phyloP scores from a whole-genome alignment of 208 protist species.

The Naegleria lovaniensis region DNA sequence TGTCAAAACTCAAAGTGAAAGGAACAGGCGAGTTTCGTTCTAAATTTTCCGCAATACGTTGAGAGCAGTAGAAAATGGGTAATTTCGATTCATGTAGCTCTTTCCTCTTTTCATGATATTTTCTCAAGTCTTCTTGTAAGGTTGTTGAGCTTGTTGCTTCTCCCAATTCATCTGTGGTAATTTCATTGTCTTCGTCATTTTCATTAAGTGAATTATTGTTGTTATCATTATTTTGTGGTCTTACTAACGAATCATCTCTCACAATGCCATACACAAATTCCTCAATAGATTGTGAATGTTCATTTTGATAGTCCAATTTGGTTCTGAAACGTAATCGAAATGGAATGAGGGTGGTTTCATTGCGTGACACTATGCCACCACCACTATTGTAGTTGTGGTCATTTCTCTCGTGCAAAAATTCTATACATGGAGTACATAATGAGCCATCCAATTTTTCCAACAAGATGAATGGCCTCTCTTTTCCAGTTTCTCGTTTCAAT shows the following conservation, averaged over 20 bases:
- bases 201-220: background rate
- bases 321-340: background rate
- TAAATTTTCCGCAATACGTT: background rate
- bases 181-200: background rate
- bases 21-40: too few species aligned
- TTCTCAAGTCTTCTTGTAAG: background rate
- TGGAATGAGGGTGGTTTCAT: background rate
- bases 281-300: background rate
- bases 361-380: background rate
- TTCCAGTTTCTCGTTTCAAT: background rate
- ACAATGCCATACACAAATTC: slow-evolving; percentile 1
- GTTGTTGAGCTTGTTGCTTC: too few species aligned
- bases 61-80: background rate
- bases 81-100: background rate
- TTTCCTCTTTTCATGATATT: background rate
- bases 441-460: slow-evolving; percentile 10
- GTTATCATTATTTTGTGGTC: background rate
- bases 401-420: background rate
- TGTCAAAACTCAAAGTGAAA: too few species aligned
- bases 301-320: slow-evolving; percentile 18
- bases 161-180: too few species aligned
- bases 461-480: background rate
- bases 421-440: background rate
- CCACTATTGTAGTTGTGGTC: background rate
- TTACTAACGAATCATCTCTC: background rate